Conservation (phyloP, 2,329 filamentous ascomycete species). For the Colletotrichum nymphaeae region DNA sequence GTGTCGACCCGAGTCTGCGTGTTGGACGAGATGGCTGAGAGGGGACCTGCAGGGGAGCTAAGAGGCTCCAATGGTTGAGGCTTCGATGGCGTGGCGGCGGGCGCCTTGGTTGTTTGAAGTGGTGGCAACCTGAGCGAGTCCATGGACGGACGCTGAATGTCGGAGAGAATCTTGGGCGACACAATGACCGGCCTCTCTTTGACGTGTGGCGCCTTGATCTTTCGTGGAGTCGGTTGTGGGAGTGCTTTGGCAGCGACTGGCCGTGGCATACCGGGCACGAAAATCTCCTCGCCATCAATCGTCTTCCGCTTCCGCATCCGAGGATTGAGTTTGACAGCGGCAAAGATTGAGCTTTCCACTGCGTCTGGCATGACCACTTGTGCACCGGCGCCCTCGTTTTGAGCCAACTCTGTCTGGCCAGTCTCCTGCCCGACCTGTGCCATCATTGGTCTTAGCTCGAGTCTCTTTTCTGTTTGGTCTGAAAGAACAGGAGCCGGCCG, state of each 20-base stretch:
- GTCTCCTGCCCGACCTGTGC: background rate
- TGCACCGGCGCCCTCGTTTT: background rate
- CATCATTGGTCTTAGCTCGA: background rate
- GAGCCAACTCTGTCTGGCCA: background rate
- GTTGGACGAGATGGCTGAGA: constrained; percentile 20
- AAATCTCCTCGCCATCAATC: constrained; percentile 51
- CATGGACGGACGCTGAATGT: constrained; percentile 15
- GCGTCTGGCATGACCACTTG: constrained; percentile 5
- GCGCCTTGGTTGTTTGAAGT: background rate
- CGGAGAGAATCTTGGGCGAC: constrained; percentile 28
- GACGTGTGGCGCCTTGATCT: background rate
- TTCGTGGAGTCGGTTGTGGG: constrained; percentile 34
- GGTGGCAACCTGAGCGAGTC: constrained; percentile 17
- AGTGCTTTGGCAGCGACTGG: constrained; percentile 37
- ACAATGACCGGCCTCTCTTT: constrained; percentile 6
- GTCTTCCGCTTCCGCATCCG: constrained; percentile 60
- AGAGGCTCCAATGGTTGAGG: constrained; percentile 20
- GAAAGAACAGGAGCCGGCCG: background rate
- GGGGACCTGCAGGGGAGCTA: constrained; percentile 11
- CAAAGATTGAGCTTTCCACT: constrained; percentile 56
- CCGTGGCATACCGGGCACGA: constrained; percentile 9
- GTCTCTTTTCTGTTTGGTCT: background rate
- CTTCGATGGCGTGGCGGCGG: constrained; percentile 1
- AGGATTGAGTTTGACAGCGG: constrained; percentile 61
- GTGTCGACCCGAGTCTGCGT: background rate